Percentiles rank a stretch among this genome's conserved stretches.
Evolutionary conservation across 1,284 basidiomycete species (phyloP).

Genomic region (Singerocomus inundabilis): DNA sequence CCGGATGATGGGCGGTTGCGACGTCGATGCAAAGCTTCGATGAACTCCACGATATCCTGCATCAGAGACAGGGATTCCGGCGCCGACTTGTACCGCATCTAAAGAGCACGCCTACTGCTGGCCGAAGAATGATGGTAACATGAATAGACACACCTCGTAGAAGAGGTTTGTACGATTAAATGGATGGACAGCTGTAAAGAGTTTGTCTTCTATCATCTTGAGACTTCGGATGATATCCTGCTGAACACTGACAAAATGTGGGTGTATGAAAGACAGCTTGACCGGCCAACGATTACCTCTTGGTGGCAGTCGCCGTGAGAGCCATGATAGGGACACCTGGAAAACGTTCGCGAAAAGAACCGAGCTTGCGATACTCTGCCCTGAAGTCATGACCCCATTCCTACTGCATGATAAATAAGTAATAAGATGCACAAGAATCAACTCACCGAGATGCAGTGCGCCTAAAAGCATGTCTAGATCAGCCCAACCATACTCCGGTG

Average conservation of each 20-base stretch:
- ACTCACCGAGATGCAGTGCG: slow-evolving; percentile 81
- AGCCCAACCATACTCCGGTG: neutral
- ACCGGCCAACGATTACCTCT: slow-evolving; percentile 40
- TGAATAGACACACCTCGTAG: slow-evolving; percentile 58
- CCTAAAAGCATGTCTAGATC: slow-evolving; percentile 40
- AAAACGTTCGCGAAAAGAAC: slow-evolving; percentile 66
- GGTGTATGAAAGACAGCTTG: neutral
- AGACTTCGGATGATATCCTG: slow-evolving; percentile 68
- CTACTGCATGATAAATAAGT: slow-evolving; percentile 35
- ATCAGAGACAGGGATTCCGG: slow-evolving; percentile 51
- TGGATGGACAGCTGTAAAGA: slow-evolving; percentile 69
- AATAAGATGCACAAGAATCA: neutral
- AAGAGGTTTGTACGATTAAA: slow-evolving; percentile 81
- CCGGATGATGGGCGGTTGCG: slow-evolving; percentile 66
- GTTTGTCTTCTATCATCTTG: slow-evolving; percentile 52
- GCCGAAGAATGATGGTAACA: neutral
- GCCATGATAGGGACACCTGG: slow-evolving; percentile 80
- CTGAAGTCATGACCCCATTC: slow-evolving; percentile 88
- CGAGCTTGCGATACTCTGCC: slow-evolving; percentile 68
- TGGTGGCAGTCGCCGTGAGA: slow-evolving; percentile 75
- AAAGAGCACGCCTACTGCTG: neutral
- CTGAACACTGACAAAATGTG: slow-evolving; percentile 52
- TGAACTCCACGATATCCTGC: slow-evolving; percentile 67
- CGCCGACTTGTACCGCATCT: slow-evolving; percentile 63
- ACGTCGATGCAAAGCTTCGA: slow-evolving; percentile 55